Base-by-base conservation (phyloP, 805 yeast genomes). In the Hanseniaspora occidentalis region DNA sequence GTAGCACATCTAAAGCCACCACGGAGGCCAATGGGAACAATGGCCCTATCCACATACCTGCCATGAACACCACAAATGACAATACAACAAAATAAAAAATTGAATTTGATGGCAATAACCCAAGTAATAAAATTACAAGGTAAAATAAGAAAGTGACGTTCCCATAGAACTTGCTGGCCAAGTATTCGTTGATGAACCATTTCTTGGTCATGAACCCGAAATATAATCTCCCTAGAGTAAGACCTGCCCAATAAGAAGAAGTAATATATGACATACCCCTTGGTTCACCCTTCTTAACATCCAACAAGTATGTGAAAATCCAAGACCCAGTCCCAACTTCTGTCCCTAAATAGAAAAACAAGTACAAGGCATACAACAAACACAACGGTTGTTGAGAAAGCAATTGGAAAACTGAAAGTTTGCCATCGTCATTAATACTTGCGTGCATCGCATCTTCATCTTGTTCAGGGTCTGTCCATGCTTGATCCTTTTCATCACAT, bases 251-350 rank as follows among this genome's bases (percentile, higher is more conserved):
- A 51, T 70, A 79, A 13, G 83, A 79, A 4, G 84, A 70, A 0
- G 80, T 75, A 11, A 78, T 74, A 50, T 73, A 77, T 7, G 85
- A 80, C 51, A 75, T 71, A 17, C 61, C 53, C 1, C 61, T 49
- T 24, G 61, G 61, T 37, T 64, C 60, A 14, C 75, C 75, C 13
- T 66, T 57, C 43, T 81, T 69, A 39, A 75, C 70, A 20, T 67
- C 70, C 33, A 75, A 62, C 41, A 81, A 57, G 50, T 70, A 81
- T 2, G 84, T 74, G 36, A 75, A 75, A 16, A 75, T 61, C 86
- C 88, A 80, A 2, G 84, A 79, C 1, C 79, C 85, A 44, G 79
- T 58, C 1, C 79, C 60, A 21, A 79, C 78, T 53, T 80, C 88
- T 2, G 75, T 71, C 6, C 88, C 89, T 47, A 78, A 71, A 50